phyloP scores from a whole-genome alignment of 2,329 filamentous ascomycete species.

The Fusarium veterinarium region DNA sequence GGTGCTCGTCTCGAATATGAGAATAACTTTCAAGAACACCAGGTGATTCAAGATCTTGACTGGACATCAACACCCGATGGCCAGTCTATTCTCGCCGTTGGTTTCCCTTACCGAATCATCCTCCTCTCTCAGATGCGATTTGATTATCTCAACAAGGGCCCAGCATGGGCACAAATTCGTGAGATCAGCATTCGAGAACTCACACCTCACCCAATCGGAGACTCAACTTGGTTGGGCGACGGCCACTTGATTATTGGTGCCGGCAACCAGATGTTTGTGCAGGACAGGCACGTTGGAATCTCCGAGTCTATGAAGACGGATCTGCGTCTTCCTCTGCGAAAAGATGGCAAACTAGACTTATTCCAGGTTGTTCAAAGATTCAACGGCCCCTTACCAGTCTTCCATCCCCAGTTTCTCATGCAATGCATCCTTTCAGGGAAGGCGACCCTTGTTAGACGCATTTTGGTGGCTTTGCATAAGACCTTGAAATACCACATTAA shows the following conservation, averaged over 20 bases:
- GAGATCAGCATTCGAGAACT: slow-evolving; percentile 84
- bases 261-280: slow-evolving; percentile 90
- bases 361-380: slow-evolving; percentile 85
- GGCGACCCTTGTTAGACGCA: slow-evolving; percentile 73
- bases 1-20: slow-evolving; percentile 85
- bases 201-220: slow-evolving; percentile 90
- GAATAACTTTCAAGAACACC: slow-evolving; percentile 76
- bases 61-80: slow-evolving; percentile 93
- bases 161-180: slow-evolving; percentile 88
- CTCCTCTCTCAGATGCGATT: slow-evolving; percentile 89
- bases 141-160: slow-evolving; percentile 87
- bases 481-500: slow-evolving; percentile 85
- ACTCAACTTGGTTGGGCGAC: slow-evolving; percentile 89
- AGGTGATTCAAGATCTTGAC: slow-evolving; percentile 86
- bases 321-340: slow-evolving; percentile 60
- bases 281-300: slow-evolving; percentile 78
- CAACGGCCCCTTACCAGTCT: slow-evolving; percentile 88
- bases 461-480: slow-evolving; percentile 78
- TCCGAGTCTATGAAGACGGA: slow-evolving; percentile 68
- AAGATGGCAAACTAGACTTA: slow-evolving; percentile 71
- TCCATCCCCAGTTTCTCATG: slow-evolving; percentile 90
- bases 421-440: slow-evolving; percentile 90
- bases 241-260: slow-evolving; percentile 89
- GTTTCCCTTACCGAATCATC: slow-evolving; percentile 86
- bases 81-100: slow-evolving; percentile 91